Conservation (phyloP, 352 stramenopile genomes). For the Pythium utonaiense region DNA sequence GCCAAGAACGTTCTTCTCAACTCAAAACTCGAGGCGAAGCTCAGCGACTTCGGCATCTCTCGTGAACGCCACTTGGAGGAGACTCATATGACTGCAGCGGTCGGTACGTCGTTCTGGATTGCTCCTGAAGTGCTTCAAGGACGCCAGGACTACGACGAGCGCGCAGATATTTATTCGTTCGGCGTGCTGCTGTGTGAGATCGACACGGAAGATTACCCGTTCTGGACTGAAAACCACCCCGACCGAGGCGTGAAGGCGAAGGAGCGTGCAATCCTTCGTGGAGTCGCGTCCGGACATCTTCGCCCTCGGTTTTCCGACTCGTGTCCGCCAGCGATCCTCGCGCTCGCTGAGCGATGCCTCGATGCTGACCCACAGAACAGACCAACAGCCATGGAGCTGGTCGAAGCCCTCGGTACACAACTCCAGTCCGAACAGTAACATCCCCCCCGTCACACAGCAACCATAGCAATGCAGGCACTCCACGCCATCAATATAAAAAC, state of each 20-base stretch:
- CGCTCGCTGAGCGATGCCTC: constrained; percentile 1
- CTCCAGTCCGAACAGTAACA: neutral
- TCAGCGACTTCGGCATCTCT: constrained; percentile 77
- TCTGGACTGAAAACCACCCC: constrained; percentile 5
- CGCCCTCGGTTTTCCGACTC: neutral
- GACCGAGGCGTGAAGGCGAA: constrained; percentile 3
- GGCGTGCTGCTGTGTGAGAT: constrained; percentile 25
- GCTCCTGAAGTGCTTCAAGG: constrained; percentile 23
- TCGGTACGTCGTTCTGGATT: constrained; percentile 27
- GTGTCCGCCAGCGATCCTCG: constrained; percentile 6
- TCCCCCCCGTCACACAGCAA: too few species aligned
- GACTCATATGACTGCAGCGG: constrained; percentile 55
- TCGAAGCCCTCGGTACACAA: neutral
- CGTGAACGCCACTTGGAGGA: constrained; percentile 57
- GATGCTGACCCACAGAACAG: constrained; percentile 2
- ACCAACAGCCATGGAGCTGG: neutral
- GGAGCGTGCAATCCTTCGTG: neutral
- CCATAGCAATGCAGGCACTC: too few species aligned
- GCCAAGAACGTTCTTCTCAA: constrained; percentile 19
- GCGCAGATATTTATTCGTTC: constrained; percentile 23
- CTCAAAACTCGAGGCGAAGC: constrained; percentile 40
- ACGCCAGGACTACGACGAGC: constrained; percentile 18
- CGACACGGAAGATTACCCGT: constrained; percentile 22
- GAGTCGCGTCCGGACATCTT: neutral
- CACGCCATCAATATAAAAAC: too few species aligned